Evolutionary conservation across 2,329 filamentous ascomycete genomes (phyloP).

Genomic region (Periconia macrospinosa): DNA sequence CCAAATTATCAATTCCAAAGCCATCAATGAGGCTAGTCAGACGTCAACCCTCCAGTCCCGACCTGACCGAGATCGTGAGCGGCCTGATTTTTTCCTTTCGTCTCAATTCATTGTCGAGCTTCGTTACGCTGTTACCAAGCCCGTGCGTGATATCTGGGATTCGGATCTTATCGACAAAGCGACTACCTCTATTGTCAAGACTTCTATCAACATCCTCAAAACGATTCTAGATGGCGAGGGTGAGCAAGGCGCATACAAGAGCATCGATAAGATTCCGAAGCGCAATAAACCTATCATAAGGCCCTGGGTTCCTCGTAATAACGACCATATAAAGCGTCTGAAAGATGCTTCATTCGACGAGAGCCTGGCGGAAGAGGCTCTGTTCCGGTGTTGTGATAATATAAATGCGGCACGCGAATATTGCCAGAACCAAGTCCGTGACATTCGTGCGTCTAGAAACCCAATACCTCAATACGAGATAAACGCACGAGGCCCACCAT

Average conservation of each 20-base stretch:
- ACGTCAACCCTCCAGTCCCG: conserved; percentile 58
- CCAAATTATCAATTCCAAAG: conserved; percentile 74
- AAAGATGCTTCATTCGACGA: conserved; percentile 54
- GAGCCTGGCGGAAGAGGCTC: conserved; percentile 72
- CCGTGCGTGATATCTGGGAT: conserved; percentile 79
- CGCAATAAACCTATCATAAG: conserved; percentile 51
- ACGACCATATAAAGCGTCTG: conserved; percentile 48
- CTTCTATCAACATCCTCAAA: conserved; percentile 80
- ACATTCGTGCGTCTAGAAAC: conserved; percentile 63
- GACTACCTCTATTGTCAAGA: conserved; percentile 73
- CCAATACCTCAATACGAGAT: conserved; percentile 61
- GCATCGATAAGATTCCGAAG: conserved; percentile 60
- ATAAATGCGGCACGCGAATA: conserved; percentile 68
- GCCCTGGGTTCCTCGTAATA: conserved; percentile 55
- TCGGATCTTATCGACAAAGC: conserved; percentile 82
- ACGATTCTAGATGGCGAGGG: conserved; percentile 75
- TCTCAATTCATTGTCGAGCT: conserved; percentile 85
- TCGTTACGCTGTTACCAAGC: conserved; percentile 75
- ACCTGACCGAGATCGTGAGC: conserved; percentile 57
- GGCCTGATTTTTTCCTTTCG: conserved; percentile 64
- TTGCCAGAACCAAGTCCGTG: conserved; percentile 64
- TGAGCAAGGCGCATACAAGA: conserved; percentile 67
- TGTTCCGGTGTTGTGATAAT: conserved; percentile 79
- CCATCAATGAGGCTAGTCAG: conserved; percentile 74
- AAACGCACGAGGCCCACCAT: conserved; percentile 30